Base-by-base conservation (phyloP, 1,284 basidiomycete species). In the Rhodotorula sp. region DNA sequence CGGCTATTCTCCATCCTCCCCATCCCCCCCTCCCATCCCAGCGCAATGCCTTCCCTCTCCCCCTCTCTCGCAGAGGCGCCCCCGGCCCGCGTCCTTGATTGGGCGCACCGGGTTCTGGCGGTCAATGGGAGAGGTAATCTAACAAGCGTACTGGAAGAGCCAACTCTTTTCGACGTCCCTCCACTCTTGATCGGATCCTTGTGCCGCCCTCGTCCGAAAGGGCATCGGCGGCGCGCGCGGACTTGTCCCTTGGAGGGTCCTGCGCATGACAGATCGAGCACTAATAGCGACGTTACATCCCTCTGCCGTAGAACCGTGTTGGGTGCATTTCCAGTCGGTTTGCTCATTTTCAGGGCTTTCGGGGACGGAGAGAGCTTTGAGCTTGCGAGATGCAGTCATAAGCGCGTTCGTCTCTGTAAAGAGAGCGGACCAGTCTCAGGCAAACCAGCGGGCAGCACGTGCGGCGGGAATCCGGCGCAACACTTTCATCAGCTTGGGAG, bases 261-360 rank as follows among this genome's bases (percentile, higher is more conserved):
- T 10, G 23, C 59, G 55, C 48, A 67, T 67, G 70, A 71, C 60
- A 42, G 70, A 64, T 67, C 62, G 66, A 71, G 70, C 70, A 71
- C 70, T 71, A 71, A 64, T 58, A 71, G 70, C 34, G 70, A 64
- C 62, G 70, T 64, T 34, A 71, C 61, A 71, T 56, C 23, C 45
- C n/a, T 21, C 16, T 34, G 34, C 34, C 34, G 34, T 34, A 34
- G 34, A 34, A 34, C 34, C 34, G 34, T 5, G 34, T 34, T 3
- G 3, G 34, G 34, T 34, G 34, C 34, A 34, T 34, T 34, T 2
- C 5, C 34, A 34, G 34, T n/a, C 34, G 34, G 5, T 34, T 34
- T 34, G 34, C n/a, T n/a, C n/a, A n/a, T n/a, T n/a, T n/a, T n/a
- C n/a, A n/a, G n/a, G n/a, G n/a, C n/a, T n/a, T n/a, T n/a, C n/a